Base-by-base conservation (phyloP, 768 basidiomycete species). In the Kwoniella bestiolae region DNA sequence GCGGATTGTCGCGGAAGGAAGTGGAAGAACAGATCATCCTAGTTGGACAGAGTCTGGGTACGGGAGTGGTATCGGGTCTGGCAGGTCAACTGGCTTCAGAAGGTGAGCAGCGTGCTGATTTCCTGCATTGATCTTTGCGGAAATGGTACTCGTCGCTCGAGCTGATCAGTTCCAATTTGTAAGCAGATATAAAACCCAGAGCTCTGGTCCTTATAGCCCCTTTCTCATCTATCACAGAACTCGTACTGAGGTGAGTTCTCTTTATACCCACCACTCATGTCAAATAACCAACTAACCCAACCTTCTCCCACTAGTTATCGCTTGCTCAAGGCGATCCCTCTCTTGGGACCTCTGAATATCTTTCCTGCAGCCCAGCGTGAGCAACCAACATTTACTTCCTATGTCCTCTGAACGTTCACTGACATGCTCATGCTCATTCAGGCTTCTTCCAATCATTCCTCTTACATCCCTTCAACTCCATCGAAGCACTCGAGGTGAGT, bases 1-100 rank as follows among this genome's bases (percentile, higher is more conserved):
- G 6, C 2, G 52, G 52, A 55, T 21, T 55, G 32, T n/a, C 86
- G 23, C 5, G 89, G 23, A 89, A 18, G 9, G 60, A 45, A 29
- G 58, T 41, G 3, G 35, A 60, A 3, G 34, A 86, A 35, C 83
- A 88, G 64, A 84, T 96, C 38, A 82, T 92, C 3, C 78, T 98
- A 46, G 83, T 91, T 3, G 94, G 94, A 0, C 92, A 94, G 71
- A 94, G 91, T 69, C 83, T 98, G 12, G 94, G 94, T 1, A 94
- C 94, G 0, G 93, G 89, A 0, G 90, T 97, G 2, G 84, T 81
- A 0, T 83, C 83, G 28, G 83, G 74, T 57, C 78, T 85, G 9
- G 83, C 81, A 16, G 82, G 76, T 28, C 68, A 79, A 51, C 78
- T 87, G 3, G 81, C 82, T 12, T 65, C 63, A 1, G 83, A 86